Conservation (phyloP, 169 alveolate genomes). For the Blepharisma undulans region DNA sequence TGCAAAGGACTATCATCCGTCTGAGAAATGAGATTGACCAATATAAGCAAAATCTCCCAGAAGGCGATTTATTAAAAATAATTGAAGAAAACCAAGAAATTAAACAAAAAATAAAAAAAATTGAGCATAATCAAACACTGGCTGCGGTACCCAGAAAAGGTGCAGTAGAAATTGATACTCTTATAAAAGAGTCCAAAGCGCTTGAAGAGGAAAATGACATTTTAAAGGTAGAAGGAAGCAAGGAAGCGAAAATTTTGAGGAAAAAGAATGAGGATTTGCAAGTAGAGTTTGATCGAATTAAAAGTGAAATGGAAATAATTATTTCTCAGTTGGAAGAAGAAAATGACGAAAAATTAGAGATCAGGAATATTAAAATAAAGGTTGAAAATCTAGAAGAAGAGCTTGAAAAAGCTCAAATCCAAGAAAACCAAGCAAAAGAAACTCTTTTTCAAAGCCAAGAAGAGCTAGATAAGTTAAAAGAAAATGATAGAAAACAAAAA, state of each 20-base stretch:
- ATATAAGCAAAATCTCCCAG: background rate
- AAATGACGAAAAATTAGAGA: background rate
- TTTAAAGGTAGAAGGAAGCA: slow-evolving; percentile 11
- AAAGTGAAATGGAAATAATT: slow-evolving; percentile 27
- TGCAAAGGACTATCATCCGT: slow-evolving; percentile 24
- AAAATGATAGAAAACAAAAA: slow-evolving; percentile 27
- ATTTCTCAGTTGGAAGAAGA: slow-evolving; percentile 17
- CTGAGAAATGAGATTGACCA: background rate
- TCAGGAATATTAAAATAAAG: slow-evolving; percentile 15
- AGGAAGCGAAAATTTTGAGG: background rate
- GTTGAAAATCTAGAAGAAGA: background rate
- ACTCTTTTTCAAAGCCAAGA: background rate
- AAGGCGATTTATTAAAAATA: background rate
- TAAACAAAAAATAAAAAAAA: slow-evolving; percentile 33
- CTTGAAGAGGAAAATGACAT: slow-evolving; percentile 36
- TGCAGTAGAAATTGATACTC: slow-evolving; percentile 37
- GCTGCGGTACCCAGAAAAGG: slow-evolving; percentile 36
- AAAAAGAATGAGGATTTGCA: slow-evolving; percentile 30
- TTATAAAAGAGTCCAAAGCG: slow-evolving; percentile 11
- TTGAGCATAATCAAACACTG: slow-evolving; percentile 13
- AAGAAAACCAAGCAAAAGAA: background rate
- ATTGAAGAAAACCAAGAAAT: slow-evolving; percentile 34
- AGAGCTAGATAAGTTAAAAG: slow-evolving; percentile 16
- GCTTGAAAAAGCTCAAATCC: slow-evolving; percentile 13
- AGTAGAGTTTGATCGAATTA: slow-evolving; percentile 21